Evolutionary conservation across 495 filamentous ascomycete genomes (phyloP).

Genomic region (Penicillium daleae): DNA sequence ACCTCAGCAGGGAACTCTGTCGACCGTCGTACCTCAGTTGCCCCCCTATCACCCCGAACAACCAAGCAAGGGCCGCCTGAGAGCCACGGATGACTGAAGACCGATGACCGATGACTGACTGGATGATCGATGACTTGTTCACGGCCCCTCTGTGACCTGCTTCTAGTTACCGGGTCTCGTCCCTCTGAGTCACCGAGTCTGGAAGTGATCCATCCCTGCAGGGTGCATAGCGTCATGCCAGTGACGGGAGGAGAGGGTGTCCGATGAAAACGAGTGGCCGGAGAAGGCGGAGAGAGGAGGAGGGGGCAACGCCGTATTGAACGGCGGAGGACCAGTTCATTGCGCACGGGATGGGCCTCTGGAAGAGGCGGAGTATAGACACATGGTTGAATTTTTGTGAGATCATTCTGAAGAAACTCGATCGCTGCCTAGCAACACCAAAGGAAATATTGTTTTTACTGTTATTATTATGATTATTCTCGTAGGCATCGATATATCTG

Average conservation of each 20-base stretch:
- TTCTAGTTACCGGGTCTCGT: no score
- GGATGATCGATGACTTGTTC: constrained; percentile 16
- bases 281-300: constrained; percentile 10
- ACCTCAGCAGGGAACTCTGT: not conserved
- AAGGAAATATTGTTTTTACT: not conserved
- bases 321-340: constrained; percentile 14
- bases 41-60: constrained; percentile 35
- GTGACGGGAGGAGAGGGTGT: constrained; percentile 14
- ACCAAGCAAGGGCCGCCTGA: constrained; percentile 30
- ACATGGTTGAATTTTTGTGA: not conserved
- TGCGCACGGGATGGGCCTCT: constrained; percentile 12
- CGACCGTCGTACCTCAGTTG: not conserved
- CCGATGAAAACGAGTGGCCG: constrained; percentile 5
- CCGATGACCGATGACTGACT: not conserved
- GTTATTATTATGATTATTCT: not conserved
- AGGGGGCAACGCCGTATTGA: not conserved
- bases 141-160: not conserved
- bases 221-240: constrained; percentile 34
- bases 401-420: not conserved
- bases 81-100: constrained; percentile 6
- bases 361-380: not conserved
- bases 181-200: constrained; percentile 29
- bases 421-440: not conserved
- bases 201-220: constrained; percentile 33
- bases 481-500: not conserved